These are phyloP conservation scores for Russula sp. DNA, from an alignment of 768 basidiomycete genomes.

Conservation along the genomic window DNA sequence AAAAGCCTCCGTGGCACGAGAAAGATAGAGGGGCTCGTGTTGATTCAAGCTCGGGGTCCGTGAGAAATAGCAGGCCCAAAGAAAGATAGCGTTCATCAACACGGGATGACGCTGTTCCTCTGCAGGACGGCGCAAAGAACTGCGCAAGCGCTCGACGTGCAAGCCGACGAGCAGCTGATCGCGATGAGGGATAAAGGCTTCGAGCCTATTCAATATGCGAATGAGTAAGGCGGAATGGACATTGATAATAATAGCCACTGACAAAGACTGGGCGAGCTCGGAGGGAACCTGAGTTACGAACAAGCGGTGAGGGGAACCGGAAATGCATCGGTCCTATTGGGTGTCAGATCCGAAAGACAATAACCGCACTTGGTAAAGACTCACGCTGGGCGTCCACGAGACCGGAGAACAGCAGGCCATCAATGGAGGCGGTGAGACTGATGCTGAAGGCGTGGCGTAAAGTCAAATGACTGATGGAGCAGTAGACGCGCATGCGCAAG, in stretches of 20 bases:
- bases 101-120: conserved; percentile 70
- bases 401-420: conserved; percentile 22
- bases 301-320: conserved; percentile 33
- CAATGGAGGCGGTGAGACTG: conserved; percentile 24
- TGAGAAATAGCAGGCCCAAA: conserved; percentile 81
- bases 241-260: conserved; percentile 31
- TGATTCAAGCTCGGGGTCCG: conserved; percentile 65
- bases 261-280: conserved; percentile 69
- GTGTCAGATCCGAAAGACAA: background rate
- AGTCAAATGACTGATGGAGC: background rate
- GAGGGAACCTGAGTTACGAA: conserved; percentile 47
- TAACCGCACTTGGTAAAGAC: background rate
- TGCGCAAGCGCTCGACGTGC: conserved; percentile 62
- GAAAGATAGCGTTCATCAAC: conserved; percentile 76
- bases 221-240: background rate
- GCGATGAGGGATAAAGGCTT: conserved; percentile 72
- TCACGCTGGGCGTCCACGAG: conserved; percentile 22
- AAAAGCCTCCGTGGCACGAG: conserved; percentile 58
- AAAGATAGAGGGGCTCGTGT: conserved; percentile 71
- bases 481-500: conserved; percentile 45
- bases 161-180: conserved; percentile 72
- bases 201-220: conserved; percentile 47
- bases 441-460: conserved; percentile 5
- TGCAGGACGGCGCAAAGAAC: conserved; percentile 52
- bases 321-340: conserved; percentile 13